These are phyloP conservation scores for Trifolium dubium DNA, from an alignment of 306 rosid genomes.

Conservation along the genomic window DNA sequence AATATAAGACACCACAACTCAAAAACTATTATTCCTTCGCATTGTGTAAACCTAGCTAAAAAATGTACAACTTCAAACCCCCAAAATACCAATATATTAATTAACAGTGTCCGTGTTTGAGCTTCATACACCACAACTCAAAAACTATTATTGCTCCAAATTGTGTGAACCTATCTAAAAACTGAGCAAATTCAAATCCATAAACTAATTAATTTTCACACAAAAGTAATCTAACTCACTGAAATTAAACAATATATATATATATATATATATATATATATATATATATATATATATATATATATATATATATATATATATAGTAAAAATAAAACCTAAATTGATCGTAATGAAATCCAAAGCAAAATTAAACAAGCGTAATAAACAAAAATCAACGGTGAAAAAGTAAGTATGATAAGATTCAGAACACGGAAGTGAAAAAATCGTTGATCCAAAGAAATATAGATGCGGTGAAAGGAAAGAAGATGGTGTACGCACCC, in stretches of 20 bases:
- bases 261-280: no score
- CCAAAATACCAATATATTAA: not conserved
- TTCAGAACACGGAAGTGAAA: slow-evolving; percentile 5
- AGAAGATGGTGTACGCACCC: no score
- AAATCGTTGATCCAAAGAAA: not conserved
- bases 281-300: no score
- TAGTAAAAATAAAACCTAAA: not conserved
- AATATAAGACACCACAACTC: not conserved
- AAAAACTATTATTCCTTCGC: not conserved
- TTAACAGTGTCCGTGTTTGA: not conserved
- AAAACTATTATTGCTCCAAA: not conserved
- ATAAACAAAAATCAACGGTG: not conserved
- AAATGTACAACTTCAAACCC: not conserved
- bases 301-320: not conserved
- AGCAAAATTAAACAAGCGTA: not conserved
- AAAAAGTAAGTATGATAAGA: not conserved
- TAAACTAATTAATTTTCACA: not conserved
- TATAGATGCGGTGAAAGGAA: no score
- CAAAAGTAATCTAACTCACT: not conserved
- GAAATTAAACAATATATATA: not conserved
- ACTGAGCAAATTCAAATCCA: not conserved
- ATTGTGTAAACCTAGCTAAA: not conserved
- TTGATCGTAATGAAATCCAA: not conserved
- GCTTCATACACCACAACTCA: not conserved
- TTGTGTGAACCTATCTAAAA: not conserved